Percentiles rank a stretch among this genome's conserved stretches.
Conservation (phyloP, 768 basidiomycete genomes). For the Lactifluus hygrophoroides region DNA sequence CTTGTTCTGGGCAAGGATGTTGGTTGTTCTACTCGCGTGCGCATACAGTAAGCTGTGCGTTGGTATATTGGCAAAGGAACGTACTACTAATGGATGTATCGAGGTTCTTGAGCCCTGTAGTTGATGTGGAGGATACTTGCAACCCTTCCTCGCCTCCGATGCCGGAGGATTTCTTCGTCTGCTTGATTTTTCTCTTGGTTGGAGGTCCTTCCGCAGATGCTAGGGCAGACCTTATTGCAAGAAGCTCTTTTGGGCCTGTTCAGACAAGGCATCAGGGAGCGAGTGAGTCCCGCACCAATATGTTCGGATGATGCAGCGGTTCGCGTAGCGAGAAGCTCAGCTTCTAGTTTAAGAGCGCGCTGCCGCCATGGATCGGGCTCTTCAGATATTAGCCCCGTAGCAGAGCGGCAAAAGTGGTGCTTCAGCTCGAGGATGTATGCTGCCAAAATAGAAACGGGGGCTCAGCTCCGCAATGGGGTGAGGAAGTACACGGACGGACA, state of each 20-base stretch:
- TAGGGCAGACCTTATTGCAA: background rate
- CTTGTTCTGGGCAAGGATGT: background rate
- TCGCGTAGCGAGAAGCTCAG: background rate
- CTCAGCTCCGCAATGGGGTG: background rate
- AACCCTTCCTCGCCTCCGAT: background rate
- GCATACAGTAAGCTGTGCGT: background rate
- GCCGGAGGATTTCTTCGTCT: background rate
- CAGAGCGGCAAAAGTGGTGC: background rate
- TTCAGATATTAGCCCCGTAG: background rate
- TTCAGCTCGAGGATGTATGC: constrained; percentile 7
- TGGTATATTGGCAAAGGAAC: background rate
- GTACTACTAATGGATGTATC: background rate
- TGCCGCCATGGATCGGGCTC: constrained; percentile 10
- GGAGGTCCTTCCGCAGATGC: background rate
- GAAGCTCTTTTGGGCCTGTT: background rate
- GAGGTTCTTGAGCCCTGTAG: background rate
- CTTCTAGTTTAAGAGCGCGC: constrained; percentile 9
- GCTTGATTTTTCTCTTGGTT: background rate
- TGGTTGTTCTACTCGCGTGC: background rate
- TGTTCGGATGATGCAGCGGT: background rate
- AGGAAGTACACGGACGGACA: background rate
- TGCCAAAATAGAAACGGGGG: background rate
- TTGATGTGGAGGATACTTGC: background rate
- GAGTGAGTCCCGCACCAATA: background rate
- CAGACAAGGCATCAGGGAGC: background rate